Base-by-base conservation (phyloP, 129 eudicot genomes). In the Lonicera japonica region DNA sequence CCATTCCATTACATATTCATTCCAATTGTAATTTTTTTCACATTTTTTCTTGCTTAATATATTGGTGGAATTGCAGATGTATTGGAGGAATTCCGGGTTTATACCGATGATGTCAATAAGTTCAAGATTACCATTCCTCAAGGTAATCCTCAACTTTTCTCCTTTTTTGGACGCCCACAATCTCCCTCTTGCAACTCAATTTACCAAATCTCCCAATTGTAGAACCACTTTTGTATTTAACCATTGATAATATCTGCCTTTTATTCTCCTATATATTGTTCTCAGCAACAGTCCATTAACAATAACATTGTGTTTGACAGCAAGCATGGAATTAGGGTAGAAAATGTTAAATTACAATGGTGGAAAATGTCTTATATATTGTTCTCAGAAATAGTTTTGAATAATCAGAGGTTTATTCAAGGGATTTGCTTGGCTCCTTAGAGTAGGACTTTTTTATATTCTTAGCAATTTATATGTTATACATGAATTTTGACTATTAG, bases 41-140 rank as follows among this genome's bases (percentile, higher is more conserved):
- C 10, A 38, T 24, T 54, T 16, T 15, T 64, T 15, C 40, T 15
- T 17, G 40, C 11, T 14, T 5, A 13, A 0, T 21, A 11, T 29
- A 5, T 57, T 5, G 39, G 19, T 47, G 8, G 9, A 54, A 8
- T 36, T 43, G 2, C 72, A 78, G 90, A 47, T 47, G 83, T 56
- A 38, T 67, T 70, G 1, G 88, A 76, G 54, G 98, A 81, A 59
- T 88, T 69, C 59, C 82, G 82, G 29, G 63, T 77, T 58, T 94
- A 88, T 67, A 58, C 85, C 2, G 99, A 94, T 81, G 99, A 94
- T 52, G 92, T 77, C 65, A 94, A 88, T 76, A 94, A 94, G 83
- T 94, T 80, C 74, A 80, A 85, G 89, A 74, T 94, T 34, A 60
- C 22, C 41, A 85, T 94, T 50, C 99, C 99, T 65, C 79, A 70